Evolutionary conservation across 2,329 filamentous ascomycete genomes (phyloP), one percentile per base, ranked within the genome.

Genomic region (Nakataea oryzae): DNA sequence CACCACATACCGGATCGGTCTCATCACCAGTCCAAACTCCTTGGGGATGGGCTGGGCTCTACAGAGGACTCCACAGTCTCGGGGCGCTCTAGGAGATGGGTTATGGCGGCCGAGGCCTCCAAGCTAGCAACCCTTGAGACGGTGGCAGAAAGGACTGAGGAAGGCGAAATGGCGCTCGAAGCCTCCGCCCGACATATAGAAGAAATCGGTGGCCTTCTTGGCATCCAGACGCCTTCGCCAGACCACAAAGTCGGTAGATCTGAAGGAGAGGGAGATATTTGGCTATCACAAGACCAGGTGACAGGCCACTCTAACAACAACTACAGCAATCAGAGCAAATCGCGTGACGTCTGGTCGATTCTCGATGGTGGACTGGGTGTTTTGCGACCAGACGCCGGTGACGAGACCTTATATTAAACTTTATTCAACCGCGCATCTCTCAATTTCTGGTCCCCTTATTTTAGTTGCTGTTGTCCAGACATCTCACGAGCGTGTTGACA

Each of bases 91-190:
- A 78, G 79, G 64, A 80, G 81, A 12, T 88, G 86, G 85, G 78
- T 84, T 11, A 79, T 78, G 66, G 84, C 86, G 1, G 80, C 84
- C 1, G 81, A 87, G 62, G 78, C 82, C 3, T 83, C 84, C 66
- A 86, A 85, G 66, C 81, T 85, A 61, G 73, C 78, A 2, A 85
- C 80, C 1, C 76, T 86, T 13, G 83, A 87, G 67, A 72, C 75
- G 11, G 81, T 87, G 13, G 80, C 81, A 11, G 84, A 86, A 68
- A 82, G 79, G 64, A 77, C 87, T 3, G 84, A 88, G 61, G 75
- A 78, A 61, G 85, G 85, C 0, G 80, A 85, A 66, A 68, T 80
- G 14, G 81, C 82, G 3, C 71, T 87, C 26, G 81, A 84, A 62
- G 75, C 76, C 24, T 80, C 82, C 14, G 79, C 81, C 69, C 72